These are phyloP conservation scores for Phalaenopsis aphrodite DNA, from an alignment of 106 monocot genomes.

Conservation along the genomic window DNA sequence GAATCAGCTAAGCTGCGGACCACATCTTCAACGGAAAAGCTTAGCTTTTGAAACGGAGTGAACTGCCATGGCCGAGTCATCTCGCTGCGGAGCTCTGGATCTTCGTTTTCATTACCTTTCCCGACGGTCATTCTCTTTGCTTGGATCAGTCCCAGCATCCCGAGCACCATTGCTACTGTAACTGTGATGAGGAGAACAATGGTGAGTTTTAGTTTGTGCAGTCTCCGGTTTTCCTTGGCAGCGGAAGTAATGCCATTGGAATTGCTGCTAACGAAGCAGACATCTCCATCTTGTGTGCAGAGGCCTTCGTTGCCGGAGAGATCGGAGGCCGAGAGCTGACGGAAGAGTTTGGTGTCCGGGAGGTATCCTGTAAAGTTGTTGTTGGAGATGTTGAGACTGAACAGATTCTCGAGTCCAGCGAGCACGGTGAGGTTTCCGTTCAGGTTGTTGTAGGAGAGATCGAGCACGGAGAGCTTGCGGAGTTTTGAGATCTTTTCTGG, in stretches of 20 bases:
- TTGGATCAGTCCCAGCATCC: constrained; percentile 50
- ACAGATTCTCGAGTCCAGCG: constrained; percentile 60
- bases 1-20: constrained; percentile 59
- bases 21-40: constrained; percentile 67
- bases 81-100: constrained; percentile 31
- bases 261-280: constrained; percentile 33
- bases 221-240: constrained; percentile 22
- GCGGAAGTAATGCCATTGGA: neutral
- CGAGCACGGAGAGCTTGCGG: constrained; percentile 62
- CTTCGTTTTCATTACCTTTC: constrained; percentile 13
- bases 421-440: constrained; percentile 54
- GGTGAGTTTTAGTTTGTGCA: constrained; percentile 55
- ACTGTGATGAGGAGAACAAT: constrained; percentile 64
- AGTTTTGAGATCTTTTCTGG: constrained; percentile 49
- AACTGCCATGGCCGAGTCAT: constrained; percentile 85
- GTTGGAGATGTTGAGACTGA: constrained; percentile 71
- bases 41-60: constrained; percentile 94
- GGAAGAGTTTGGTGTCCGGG: constrained; percentile 92
- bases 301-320: constrained; percentile 68
- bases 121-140: constrained; percentile 33
- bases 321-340: constrained; percentile 52
- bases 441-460: constrained; percentile 68
- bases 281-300: constrained; percentile 53
- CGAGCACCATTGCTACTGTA: constrained; percentile 67
- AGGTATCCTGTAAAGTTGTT: constrained; percentile 91